Percentiles rank a stretch among this genome's conserved stretches.
Conservation (phyloP, 2,329 filamentous ascomycete species). For the Botrytis aclada region DNA sequence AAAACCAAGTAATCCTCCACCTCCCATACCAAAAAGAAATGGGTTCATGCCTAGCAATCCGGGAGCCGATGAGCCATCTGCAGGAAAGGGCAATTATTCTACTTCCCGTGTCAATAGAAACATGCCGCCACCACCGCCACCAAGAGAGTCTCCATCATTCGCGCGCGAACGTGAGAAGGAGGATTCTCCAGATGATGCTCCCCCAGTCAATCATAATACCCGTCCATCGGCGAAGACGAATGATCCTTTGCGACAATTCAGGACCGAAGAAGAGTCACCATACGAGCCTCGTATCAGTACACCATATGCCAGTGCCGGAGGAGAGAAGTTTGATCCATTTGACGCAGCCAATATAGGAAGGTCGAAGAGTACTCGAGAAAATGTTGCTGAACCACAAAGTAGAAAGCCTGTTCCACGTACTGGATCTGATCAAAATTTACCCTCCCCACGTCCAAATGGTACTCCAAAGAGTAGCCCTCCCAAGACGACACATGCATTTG, state of each 20-base stretch:
- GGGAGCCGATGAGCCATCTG: slow-evolving; percentile 37
- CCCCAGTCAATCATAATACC: slow-evolving; percentile 16
- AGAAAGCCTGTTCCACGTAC: slow-evolving; percentile 28
- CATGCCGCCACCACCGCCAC: slow-evolving; percentile 28
- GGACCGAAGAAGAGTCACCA: slow-evolving; percentile 30
- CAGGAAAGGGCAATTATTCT: slow-evolving; percentile 35
- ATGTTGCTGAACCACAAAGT: slow-evolving; percentile 7
- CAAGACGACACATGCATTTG: slow-evolving; percentile 13
- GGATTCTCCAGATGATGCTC: slow-evolving; percentile 10
- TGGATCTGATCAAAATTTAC: slow-evolving; percentile 33
- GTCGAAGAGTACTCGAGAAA: slow-evolving; percentile 36
- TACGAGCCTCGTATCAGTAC: slow-evolving; percentile 54
- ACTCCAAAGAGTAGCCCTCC: slow-evolving; percentile 21
- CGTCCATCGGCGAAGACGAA: slow-evolving; percentile 17
- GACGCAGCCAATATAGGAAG: slow-evolving; percentile 41
- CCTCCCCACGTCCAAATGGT: slow-evolving; percentile 24
- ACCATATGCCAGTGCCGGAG: slow-evolving; percentile 54
- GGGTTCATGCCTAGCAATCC: slow-evolving; percentile 37
- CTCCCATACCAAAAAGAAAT: slow-evolving; percentile 29
- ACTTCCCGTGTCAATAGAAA: slow-evolving; percentile 34
- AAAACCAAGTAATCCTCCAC: slow-evolving; percentile 28
- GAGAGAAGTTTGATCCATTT: slow-evolving; percentile 58
- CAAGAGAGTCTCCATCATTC: slow-evolving; percentile 21
- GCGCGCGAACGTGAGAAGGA: slow-evolving; percentile 6
- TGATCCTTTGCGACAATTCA: slow-evolving; percentile 50